These are phyloP conservation scores for Noccaea caerulescens DNA, from an alignment of 345 rosid species.

Conservation along the genomic window DNA sequence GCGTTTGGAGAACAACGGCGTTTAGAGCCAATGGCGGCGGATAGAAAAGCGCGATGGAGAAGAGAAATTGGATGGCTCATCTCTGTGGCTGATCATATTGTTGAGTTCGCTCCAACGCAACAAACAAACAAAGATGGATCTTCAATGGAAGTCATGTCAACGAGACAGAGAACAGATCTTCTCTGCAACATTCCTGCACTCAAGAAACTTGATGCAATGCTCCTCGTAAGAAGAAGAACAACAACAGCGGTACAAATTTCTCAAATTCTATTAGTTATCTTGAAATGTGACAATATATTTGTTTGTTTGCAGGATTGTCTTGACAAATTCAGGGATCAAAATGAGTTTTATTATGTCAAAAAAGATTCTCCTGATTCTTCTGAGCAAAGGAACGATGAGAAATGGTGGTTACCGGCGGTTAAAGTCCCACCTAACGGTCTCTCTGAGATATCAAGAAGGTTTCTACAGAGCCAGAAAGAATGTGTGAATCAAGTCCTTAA, in stretches of 20 bases:
- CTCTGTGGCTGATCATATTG: conserved; percentile 69
- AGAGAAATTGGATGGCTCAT: conserved; percentile 73
- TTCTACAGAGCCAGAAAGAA: conserved; percentile 79
- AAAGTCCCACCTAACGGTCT: conserved; percentile 81
- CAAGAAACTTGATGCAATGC: conserved; percentile 94
- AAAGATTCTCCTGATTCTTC: conserved; percentile 70
- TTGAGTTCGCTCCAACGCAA: conserved; percentile 69
- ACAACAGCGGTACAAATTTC: conserved; percentile 20
- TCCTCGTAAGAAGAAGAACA: conserved; percentile 61
- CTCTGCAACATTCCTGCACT: conserved; percentile 92
- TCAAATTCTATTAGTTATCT: background rate
- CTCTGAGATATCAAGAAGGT: conserved; percentile 68
- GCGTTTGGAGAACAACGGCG: conserved; percentile 56
- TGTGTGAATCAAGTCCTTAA: conserved; percentile 87
- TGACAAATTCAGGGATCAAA: conserved; percentile 76
- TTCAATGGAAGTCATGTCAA: conserved; percentile 78
- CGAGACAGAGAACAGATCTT: conserved; percentile 82
- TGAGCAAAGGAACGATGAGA: conserved; percentile 67
- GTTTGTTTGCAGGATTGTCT: conserved; percentile 61
- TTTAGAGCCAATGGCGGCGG: conserved; percentile 67
- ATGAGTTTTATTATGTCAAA: conserved; percentile 68
- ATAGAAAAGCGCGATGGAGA: conserved; percentile 63
- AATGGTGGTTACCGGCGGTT: conserved; percentile 89
- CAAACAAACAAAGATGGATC: conserved; percentile 64
- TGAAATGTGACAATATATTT: background rate